A percentile compares a stretch with the other conserved stretches of the same genome.
phyloP scores from a whole-genome alignment of 768 basidiomycete species.

The Termitomyces bulborhizus region DNA sequence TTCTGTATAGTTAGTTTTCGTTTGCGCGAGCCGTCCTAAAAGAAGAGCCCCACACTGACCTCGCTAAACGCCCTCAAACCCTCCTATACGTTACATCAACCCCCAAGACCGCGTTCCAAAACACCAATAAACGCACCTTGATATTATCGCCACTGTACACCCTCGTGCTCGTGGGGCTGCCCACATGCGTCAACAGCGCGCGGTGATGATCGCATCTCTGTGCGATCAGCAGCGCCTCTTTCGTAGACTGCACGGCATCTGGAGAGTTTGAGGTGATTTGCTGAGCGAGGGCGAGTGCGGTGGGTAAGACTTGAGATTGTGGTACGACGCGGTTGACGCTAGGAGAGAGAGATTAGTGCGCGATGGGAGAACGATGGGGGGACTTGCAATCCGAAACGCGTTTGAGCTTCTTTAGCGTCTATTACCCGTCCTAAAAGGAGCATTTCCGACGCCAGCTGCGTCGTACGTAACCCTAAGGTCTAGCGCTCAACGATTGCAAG shows the following conservation, averaged over 20 bases:
- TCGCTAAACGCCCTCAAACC: conserved; percentile 64
- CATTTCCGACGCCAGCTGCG: conserved; percentile 68
- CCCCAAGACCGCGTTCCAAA: too few relatives aligned
- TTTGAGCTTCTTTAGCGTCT: conserved; percentile 59
- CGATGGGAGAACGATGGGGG: too few relatives aligned
- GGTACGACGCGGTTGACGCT: conserved; percentile 74
- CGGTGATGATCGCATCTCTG: conserved; percentile 48
- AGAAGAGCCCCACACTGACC: conserved; percentile 44
- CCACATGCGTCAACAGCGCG: conserved; percentile 37
- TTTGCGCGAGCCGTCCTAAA: too few relatives aligned
- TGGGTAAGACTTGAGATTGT: conserved; percentile 42
- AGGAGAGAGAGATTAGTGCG: too few relatives aligned
- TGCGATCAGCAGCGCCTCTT: conserved; percentile 56
- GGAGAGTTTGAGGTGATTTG: conserved; percentile 64
- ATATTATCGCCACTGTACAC: conserved; percentile 63
- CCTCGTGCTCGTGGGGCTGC: conserved; percentile 42
- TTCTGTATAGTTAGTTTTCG: conserved; percentile 17
- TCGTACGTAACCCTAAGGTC: too few relatives aligned
- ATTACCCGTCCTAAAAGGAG: conserved; percentile 68
- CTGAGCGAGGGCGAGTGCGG: conserved; percentile 57
- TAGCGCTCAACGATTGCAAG: too few relatives aligned
- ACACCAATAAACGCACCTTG: conserved; percentile 29
- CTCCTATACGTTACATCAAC: conserved; percentile 29
- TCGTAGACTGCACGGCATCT: conserved; percentile 73
- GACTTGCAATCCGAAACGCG: conserved; percentile 64